Evolutionary conservation across 75 land plant genomes (phyloP).

Genomic region (Cunninghamia lanceolata): DNA sequence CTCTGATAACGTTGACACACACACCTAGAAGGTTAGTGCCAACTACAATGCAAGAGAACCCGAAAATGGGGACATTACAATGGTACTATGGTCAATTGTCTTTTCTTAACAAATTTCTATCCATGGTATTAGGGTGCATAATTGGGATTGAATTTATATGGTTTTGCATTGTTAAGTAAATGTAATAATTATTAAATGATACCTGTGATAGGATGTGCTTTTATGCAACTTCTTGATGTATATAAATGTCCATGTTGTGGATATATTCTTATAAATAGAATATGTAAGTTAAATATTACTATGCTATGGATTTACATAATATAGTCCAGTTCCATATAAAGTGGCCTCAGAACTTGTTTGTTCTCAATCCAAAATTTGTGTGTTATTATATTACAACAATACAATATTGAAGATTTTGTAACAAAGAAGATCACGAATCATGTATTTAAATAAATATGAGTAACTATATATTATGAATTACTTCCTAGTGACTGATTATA

Average conservation of each 20-base stretch:
- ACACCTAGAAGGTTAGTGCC: no score
- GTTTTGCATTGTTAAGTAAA: background rate
- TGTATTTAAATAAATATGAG: background rate
- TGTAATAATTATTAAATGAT: background rate
- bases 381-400: background rate
- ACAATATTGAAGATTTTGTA: background rate
- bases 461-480: background rate
- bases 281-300: background rate
- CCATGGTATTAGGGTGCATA: no score
- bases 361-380: background rate
- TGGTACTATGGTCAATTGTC: background rate
- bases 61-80: no score
- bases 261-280: no score
- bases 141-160: background rate
- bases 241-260: background rate
- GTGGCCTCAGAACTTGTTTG: background rate
- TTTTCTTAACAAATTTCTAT: no score
- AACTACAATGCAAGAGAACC: no score
- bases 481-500: background rate
- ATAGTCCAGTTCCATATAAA: background rate
- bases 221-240: background rate
- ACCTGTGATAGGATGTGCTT: background rate
- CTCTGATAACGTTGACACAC: no score
- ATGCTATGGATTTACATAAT: background rate
- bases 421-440: background rate